Evolutionary conservation across 768 basidiomycete genomes (phyloP).

Genomic region (Arthromyces matolae): DNA sequence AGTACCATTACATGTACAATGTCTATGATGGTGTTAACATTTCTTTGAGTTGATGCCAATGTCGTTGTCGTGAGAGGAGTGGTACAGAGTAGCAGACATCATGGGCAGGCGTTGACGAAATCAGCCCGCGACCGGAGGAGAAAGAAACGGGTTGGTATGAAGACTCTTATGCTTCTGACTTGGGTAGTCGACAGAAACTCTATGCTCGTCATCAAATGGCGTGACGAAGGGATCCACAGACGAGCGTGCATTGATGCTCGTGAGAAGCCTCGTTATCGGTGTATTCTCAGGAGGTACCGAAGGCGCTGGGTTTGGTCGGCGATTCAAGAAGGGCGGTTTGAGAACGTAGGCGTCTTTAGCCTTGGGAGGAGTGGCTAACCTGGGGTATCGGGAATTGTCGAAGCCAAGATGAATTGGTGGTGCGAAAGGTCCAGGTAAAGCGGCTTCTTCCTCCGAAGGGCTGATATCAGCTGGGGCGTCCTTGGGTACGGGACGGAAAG

Average conservation of each 20-base stretch:
- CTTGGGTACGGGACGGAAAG: slow-evolving; percentile 27
- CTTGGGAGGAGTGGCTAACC: not conserved
- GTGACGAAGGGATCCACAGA: slow-evolving; percentile 62
- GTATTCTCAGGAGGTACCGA: slow-evolving; percentile 19
- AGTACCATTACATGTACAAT: too few species aligned
- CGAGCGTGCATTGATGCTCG: slow-evolving; percentile 40
- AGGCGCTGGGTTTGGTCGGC: slow-evolving; percentile 13
- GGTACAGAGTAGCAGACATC: not conserved
- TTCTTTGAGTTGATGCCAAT: too few species aligned
- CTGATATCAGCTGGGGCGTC: slow-evolving; percentile 34
- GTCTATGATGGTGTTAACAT: too few species aligned
- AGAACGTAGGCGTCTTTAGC: too few species aligned
- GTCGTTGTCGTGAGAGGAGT: not conserved
- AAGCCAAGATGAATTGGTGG: slow-evolving; percentile 31
- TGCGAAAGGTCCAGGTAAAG: slow-evolving; percentile 19
- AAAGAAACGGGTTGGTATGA: slow-evolving; percentile 48
- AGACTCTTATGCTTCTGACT: slow-evolving; percentile 39
- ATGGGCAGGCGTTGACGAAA: too few species aligned
- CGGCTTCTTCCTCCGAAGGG: slow-evolving; percentile 20
- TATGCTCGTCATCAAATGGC: slow-evolving; percentile 74
- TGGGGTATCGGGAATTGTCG: slow-evolving; percentile 18
- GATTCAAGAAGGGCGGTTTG: slow-evolving; percentile 1
- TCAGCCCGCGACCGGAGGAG: slow-evolving; percentile 9
- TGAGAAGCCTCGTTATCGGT: slow-evolving; percentile 44
- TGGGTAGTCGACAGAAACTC: slow-evolving; percentile 24